A percentile compares a stretch with the other conserved stretches of the same genome.
Conservation (phyloP, 441 rosid species). For the Cnidoscolus chayamansa region DNA sequence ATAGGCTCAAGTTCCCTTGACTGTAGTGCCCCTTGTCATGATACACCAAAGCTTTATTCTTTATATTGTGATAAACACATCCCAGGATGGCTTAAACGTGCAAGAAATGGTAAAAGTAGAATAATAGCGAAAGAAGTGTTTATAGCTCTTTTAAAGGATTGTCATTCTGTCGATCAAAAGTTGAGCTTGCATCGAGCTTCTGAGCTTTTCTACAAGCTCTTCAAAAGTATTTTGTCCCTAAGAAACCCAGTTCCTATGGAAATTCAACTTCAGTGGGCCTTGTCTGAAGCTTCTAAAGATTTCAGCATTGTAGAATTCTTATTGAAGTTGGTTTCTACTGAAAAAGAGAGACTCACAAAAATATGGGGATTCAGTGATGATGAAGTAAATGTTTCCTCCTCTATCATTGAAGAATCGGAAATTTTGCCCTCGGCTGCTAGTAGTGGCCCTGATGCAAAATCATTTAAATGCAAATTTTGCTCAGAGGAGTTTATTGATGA, state of each 20-base stretch:
- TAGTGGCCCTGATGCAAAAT: slow-evolving; percentile 38
- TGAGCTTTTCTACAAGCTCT: slow-evolving; percentile 89
- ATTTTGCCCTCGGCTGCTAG: slow-evolving; percentile 38
- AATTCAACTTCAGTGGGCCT: slow-evolving; percentile 95
- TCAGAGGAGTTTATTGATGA: slow-evolving; percentile 50
- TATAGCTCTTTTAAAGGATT: slow-evolving; percentile 61
- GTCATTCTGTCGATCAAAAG: slow-evolving; percentile 61
- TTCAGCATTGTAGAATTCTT: slow-evolving; percentile 60
- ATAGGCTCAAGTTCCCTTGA: slow-evolving; percentile 55
- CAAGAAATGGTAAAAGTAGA: slow-evolving; percentile 96
- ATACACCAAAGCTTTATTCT: slow-evolving; percentile 64
- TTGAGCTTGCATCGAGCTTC: slow-evolving; percentile 84
- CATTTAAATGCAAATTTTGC: slow-evolving; percentile 66
- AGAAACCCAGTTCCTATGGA: slow-evolving; percentile 95
- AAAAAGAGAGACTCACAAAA: slow-evolving; percentile 68
- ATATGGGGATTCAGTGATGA: slow-evolving; percentile 69
- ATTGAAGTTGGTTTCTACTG: slow-evolving; percentile 64
- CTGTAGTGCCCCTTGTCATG: slow-evolving; percentile 51
- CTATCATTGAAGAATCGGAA: slow-evolving; percentile 43
- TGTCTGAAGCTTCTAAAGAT: slow-evolving; percentile 83
- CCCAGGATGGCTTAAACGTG: slow-evolving; percentile 99
- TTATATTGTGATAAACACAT: slow-evolving; percentile 89
- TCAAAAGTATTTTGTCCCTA: slow-evolving; percentile 78
- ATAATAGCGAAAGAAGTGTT: slow-evolving; percentile 92
- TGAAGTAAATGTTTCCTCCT: slow-evolving; percentile 36